Base-by-base conservation (phyloP, 768 basidiomycete species). In the Rhodotorula diobovata region DNA sequence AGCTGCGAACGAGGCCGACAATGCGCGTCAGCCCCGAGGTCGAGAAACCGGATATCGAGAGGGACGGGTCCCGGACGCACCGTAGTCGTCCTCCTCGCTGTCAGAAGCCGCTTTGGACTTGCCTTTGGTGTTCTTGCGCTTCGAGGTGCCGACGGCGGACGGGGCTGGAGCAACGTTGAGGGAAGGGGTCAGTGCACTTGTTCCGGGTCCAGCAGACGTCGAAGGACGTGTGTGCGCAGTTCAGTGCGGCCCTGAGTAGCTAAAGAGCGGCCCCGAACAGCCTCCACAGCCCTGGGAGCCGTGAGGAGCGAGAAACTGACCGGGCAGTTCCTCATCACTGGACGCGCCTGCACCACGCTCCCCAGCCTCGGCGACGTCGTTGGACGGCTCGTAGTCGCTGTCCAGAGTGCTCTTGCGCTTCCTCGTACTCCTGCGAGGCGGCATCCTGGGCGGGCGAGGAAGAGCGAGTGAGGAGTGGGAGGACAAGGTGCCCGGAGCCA, bases 391-490 rank as follows among this genome's bases (percentile, higher is more conserved):
- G 41, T 58, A 16, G 28, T 28, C 28, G 37, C 12, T 21, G 56
- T 57, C 25, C 2, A 0, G 7, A 3, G 37, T 15, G 3, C 10
- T 1, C 56, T 57, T 37, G 12, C 14, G 5, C 25, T 57, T 37
- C 37, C 20, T 34, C 28, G 35, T 46, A 23, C 60, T 57, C 53
- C 39, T 68, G 61, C 67, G 67, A 25, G 68, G 61, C 15, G 56
- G 48, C 61, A 63, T 58, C 7, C 21, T 39, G 45, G 46, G 23
- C 48, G 48, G 23, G 23, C 25, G 25, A 28, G 25, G 23, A 11
- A 18, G 25, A 7, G 48, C 25, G 48, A 50, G 25, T 34, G 60
- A 32, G 20, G 30, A 10, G 59, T 34, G 43, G 11, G 59, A 61
- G 58, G 48, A 2, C 6, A 43, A 43, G 41, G 8, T 15, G 41